These are phyloP conservation scores for Ceratocystis harringtonii DNA, from an alignment of 2,329 filamentous ascomycete genomes.

Conservation along the genomic window DNA sequence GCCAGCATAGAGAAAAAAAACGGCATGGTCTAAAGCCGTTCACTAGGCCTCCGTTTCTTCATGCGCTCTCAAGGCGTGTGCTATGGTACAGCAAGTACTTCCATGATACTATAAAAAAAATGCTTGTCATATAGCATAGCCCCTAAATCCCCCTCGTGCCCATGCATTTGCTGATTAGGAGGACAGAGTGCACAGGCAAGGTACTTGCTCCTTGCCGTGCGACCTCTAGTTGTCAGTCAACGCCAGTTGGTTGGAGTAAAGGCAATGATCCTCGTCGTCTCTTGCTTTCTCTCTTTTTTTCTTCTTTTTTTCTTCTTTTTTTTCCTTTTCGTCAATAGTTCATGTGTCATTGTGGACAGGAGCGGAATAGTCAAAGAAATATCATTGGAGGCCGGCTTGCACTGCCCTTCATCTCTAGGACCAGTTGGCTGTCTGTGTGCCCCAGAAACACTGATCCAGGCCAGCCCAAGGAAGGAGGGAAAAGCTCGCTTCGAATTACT, in stretches of 20 bases:
- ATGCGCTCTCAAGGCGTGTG: background rate
- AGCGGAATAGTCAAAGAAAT: background rate
- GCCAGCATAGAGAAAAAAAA: background rate
- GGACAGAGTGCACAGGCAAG: background rate
- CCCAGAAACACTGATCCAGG: background rate
- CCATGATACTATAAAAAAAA: background rate
- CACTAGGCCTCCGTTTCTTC: background rate
- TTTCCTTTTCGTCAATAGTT: background rate
- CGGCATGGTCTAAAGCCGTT: background rate
- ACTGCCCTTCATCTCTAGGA: background rate
- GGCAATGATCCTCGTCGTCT: constrained; percentile 2
- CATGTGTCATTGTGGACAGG: background rate
- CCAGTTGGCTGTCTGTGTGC: background rate
- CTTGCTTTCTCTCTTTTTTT: background rate
- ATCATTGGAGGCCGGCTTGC: background rate
- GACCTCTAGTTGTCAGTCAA: background rate
- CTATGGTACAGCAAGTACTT: background rate
- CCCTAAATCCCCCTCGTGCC: background rate
- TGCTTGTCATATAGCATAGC: constrained; percentile 1
- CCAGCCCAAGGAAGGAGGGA: background rate
- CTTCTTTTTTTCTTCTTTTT: too few relatives aligned
- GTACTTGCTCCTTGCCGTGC: constrained; percentile 1
- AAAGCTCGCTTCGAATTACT: constrained; percentile 1
- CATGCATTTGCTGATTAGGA: background rate
- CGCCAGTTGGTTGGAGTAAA: background rate